Evolutionary conservation across 2,329 filamentous ascomycete species (phyloP).

Genomic region (Penicillium sp.): DNA sequence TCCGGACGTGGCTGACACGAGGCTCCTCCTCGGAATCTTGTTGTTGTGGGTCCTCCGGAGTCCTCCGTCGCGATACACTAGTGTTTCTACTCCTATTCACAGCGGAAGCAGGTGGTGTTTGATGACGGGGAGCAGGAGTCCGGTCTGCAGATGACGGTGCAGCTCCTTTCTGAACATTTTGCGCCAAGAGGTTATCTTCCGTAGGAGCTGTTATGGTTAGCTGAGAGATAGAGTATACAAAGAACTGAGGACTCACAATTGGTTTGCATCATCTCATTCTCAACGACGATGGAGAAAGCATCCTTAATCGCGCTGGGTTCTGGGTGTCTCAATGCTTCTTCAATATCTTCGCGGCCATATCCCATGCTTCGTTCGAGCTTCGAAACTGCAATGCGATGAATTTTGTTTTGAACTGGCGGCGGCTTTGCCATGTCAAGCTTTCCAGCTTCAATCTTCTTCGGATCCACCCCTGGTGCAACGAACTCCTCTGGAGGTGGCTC

Average conservation of each 20-base stretch:
- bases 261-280: constrained; percentile 95
- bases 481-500: constrained; percentile 88
- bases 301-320: constrained; percentile 99
- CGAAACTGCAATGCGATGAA: constrained; percentile 88
- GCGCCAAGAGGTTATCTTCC: constrained; percentile 36
- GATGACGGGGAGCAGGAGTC: constrained; percentile 20
- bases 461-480: constrained; percentile 88
- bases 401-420: constrained; percentile 76
- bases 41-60: constrained; percentile 26
- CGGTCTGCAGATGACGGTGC: constrained; percentile 33
- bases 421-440: constrained; percentile 78
- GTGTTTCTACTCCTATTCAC: constrained; percentile 25
- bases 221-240: not conserved
- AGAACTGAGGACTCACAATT: constrained; percentile 66
- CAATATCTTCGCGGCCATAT: constrained; percentile 90
- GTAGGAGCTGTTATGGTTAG: constrained; percentile 34
- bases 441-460: constrained; percentile 80
- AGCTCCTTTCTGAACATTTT: constrained; percentile 22
- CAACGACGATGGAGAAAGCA: constrained; percentile 94
- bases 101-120: constrained; percentile 19
- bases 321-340: constrained; percentile 85
- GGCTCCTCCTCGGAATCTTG: constrained; percentile 41
- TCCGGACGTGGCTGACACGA: constrained; percentile 80
- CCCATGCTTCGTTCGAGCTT: constrained; percentile 99
- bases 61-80: constrained; percentile 28